Conservation (phyloP, 2,329 filamentous ascomycete species). For the Venturia aucupariae region DNA sequence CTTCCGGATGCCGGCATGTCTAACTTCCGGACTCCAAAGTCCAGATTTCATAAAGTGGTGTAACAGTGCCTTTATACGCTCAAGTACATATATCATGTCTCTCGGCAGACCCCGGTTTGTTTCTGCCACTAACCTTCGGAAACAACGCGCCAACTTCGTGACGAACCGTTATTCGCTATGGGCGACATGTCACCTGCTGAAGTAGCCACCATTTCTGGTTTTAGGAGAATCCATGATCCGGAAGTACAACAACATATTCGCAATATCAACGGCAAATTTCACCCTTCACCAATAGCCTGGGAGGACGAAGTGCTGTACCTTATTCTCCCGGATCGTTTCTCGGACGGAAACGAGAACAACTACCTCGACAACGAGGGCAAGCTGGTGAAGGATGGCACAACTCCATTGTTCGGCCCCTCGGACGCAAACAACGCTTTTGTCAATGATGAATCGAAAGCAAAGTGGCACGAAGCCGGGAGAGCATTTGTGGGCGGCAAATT, state of each 20-base stretch:
- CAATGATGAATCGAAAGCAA: not conserved
- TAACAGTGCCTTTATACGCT: not conserved
- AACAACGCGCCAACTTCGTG: not conserved
- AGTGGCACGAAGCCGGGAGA: constrained; percentile 17
- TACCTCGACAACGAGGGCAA: constrained; percentile 6
- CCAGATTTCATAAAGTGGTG: not conserved
- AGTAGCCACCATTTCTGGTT: not conserved
- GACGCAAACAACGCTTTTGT: constrained; percentile 16
- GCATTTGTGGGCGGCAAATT: constrained; percentile 19
- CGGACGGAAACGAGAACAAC: constrained; percentile 16
- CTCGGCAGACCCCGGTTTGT: not conserved
- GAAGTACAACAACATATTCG: constrained; percentile 6
- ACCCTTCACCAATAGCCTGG: constrained; percentile 19
- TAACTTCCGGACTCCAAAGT: not conserved
- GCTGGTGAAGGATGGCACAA: constrained; percentile 4
- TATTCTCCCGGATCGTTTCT: constrained; percentile 21
- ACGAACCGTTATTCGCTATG: not conserved
- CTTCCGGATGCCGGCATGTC: not conserved
- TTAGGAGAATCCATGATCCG: not conserved
- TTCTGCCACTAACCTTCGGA: not conserved
- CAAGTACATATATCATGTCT: not conserved
- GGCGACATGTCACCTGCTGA: not conserved
- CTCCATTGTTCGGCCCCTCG: not conserved
- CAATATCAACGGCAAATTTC: not conserved
- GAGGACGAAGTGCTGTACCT: constrained; percentile 21